Percentiles rank a stretch among this genome's conserved stretches.
Evolutionary conservation across 441 rosid genomes (phyloP).

Genomic region (Pelargonium fulgidum): DNA sequence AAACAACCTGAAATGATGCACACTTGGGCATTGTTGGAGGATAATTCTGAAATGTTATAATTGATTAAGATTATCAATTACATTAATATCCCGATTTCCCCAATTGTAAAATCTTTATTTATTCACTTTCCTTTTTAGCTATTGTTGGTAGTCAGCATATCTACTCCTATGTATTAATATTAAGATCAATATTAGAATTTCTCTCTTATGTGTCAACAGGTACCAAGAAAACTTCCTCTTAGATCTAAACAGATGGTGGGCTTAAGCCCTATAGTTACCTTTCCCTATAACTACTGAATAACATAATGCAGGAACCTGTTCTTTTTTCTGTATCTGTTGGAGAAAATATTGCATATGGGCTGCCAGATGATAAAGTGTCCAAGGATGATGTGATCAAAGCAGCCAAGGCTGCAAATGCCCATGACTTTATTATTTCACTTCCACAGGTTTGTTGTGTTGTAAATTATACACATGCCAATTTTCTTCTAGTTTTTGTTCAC

Average conservation of each 20-base stretch:
- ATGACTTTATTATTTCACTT: constrained; percentile 83
- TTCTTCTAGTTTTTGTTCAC: constrained; percentile 7
- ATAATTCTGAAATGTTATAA: too few species aligned
- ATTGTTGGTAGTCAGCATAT: too few species aligned
- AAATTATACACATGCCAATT: constrained; percentile 9
- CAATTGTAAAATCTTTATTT: too few species aligned
- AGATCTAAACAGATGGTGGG: background rate
- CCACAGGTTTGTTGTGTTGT: constrained; percentile 52
- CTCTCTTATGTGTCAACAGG: background rate
- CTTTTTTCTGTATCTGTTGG: constrained; percentile 87
- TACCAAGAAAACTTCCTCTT: background rate
- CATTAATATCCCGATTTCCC: too few species aligned
- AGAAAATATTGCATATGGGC: constrained; percentile 95
- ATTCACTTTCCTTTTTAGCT: too few species aligned
- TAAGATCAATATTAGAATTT: too few species aligned
- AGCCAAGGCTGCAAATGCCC: constrained; percentile 96
- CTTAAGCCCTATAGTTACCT: background rate
- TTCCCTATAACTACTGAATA: constrained; percentile 11
- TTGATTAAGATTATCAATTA: too few species aligned
- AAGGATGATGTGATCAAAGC: constrained; percentile 83
- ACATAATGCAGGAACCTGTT: constrained; percentile 65
- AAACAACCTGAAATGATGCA: background rate
- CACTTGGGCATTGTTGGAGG: background rate
- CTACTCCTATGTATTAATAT: too few species aligned
- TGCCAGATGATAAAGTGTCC: constrained; percentile 78